A percentile compares a stretch with the other conserved stretches of the same genome.
Conservation (phyloP, 1,139 yeast genomes). For the Suhomyces bribrorum region DNA sequence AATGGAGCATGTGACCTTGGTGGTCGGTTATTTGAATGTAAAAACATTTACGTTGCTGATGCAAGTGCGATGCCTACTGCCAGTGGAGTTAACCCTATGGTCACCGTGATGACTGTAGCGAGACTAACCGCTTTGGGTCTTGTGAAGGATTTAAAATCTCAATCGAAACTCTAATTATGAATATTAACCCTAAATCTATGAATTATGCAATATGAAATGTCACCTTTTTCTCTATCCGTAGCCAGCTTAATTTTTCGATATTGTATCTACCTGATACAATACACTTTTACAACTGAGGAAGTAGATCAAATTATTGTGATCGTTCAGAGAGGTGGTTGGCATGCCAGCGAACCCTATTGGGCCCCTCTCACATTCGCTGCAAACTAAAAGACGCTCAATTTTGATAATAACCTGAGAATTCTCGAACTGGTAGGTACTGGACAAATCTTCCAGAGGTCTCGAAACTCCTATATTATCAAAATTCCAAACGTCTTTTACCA, state of each 20-base stretch:
- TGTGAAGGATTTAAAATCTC: slow-evolving; percentile 34
- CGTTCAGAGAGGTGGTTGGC: slow-evolving; percentile 22
- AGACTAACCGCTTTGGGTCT: slow-evolving; percentile 39
- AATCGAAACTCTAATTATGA: slow-evolving; percentile 28
- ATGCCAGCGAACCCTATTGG: slow-evolving; percentile 69
- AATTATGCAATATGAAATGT: neutral
- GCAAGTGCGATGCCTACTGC: slow-evolving; percentile 60
- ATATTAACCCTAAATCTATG: neutral
- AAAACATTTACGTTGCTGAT: slow-evolving; percentile 56
- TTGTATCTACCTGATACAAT: slow-evolving; percentile 30
- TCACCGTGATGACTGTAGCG: slow-evolving; percentile 44
- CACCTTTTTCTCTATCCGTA: no score
- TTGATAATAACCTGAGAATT: slow-evolving; percentile 14
- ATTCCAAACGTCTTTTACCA: slow-evolving; percentile 65
- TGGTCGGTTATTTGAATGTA: slow-evolving; percentile 55
- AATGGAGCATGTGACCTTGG: slow-evolving; percentile 51
- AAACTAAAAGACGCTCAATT: slow-evolving; percentile 54
- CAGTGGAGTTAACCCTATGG: slow-evolving; percentile 59
- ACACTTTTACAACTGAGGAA: slow-evolving; percentile 49
- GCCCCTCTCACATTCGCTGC: slow-evolving; percentile 76
- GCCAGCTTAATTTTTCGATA: no score
- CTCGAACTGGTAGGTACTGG: slow-evolving; percentile 13
- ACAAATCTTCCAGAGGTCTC: slow-evolving; percentile 36
- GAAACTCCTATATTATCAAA: slow-evolving; percentile 79
- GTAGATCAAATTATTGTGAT: slow-evolving; percentile 43